Conservation (phyloP, 257 asterid genomes). For the Cruciata laevipes region DNA sequence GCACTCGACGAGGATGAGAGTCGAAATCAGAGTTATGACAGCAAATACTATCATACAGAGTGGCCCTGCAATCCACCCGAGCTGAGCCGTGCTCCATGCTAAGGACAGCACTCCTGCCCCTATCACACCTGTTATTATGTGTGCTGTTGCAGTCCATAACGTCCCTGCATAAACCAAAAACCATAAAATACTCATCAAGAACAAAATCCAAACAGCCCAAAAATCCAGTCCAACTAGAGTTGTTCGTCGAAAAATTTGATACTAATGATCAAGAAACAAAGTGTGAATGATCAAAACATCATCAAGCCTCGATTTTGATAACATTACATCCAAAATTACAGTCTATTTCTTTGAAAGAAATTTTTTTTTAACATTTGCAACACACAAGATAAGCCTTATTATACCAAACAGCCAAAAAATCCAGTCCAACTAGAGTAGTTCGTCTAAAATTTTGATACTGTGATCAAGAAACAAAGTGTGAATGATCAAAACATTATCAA, state of each 20-base stretch:
- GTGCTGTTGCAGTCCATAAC: constrained; percentile 61
- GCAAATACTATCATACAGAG: constrained; percentile 53
- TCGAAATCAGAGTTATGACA: constrained; percentile 44
- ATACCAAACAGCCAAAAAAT: neutral
- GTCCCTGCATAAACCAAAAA: constrained; percentile 41
- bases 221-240: neutral
- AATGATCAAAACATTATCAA: neutral
- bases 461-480: too few relatives aligned
- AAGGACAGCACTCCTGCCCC: constrained; percentile 81
- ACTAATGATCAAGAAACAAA: too few relatives aligned
- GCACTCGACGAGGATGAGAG: constrained; percentile 49
- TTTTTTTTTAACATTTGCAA: too few relatives aligned
- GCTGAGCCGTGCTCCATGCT: constrained; percentile 73
- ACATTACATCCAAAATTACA: too few relatives aligned
- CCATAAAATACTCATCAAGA: too few relatives aligned
- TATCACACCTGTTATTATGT: constrained; percentile 72
- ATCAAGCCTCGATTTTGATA: neutral
- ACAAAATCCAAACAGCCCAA: neutral
- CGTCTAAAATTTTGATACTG: too few relatives aligned
- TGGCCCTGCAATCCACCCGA: constrained; percentile 90
- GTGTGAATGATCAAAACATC: neutral
- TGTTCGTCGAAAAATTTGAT: too few relatives aligned
- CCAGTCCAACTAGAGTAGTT: neutral
- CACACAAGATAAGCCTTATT: too few relatives aligned
- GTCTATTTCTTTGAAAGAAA: too few relatives aligned